These are phyloP conservation scores for Bipolaris oryzae DNA, from an alignment of 2,329 filamentous ascomycete species.

Conservation along the genomic window DNA sequence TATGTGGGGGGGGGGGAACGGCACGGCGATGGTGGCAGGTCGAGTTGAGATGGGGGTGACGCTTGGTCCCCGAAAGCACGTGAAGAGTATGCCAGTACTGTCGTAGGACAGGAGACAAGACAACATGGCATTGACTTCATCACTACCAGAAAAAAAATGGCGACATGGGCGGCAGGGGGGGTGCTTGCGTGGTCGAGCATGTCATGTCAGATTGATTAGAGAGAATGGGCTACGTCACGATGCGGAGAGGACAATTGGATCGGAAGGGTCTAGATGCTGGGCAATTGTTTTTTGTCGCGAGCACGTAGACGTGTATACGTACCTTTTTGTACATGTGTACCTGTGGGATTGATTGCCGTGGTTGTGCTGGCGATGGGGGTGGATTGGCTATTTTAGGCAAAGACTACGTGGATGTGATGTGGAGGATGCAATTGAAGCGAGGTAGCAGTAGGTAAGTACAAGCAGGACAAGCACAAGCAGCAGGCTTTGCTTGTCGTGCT, in stretches of 20 bases:
- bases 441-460: constrained; percentile 13
- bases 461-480: constrained; percentile 29
- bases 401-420: constrained; percentile 32
- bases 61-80: constrained; percentile 26
- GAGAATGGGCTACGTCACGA: constrained; percentile 1
- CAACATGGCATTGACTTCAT: neutral
- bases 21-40: constrained; percentile 7
- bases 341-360: neutral
- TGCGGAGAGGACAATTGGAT: neutral
- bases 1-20: constrained; percentile 13
- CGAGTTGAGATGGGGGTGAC: constrained; percentile 11
- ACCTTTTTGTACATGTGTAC: constrained; percentile 5
- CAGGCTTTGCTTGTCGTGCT: constrained; percentile 13
- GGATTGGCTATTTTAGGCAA: constrained; percentile 20
- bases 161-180: neutral
- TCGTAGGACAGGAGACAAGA: neutral
- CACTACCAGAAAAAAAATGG: neutral
- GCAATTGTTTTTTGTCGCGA: neutral
- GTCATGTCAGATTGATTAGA: constrained; percentile 11
- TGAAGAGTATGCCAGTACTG: constrained; percentile 15
- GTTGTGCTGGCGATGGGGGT: constrained; percentile 6
- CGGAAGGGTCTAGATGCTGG: neutral
- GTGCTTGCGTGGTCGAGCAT: neutral
- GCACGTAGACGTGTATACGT: neutral
- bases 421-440: neutral